These are phyloP conservation scores for Rickenella mellea DNA, from an alignment of 768 basidiomycete species.

Conservation along the genomic window DNA sequence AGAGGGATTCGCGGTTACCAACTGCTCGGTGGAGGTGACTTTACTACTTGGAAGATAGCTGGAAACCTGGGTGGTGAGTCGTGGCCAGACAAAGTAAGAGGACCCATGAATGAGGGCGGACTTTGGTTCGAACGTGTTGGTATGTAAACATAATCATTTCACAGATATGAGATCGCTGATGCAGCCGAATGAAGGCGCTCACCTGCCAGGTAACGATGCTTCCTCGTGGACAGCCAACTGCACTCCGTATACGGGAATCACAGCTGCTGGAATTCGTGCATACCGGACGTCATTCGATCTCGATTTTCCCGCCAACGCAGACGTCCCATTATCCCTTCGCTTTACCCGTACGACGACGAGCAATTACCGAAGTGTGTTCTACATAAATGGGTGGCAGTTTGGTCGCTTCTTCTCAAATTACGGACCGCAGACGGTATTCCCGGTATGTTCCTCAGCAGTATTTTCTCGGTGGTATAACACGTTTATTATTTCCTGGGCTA, in stretches of 20 bases:
- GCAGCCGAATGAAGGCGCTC: constrained; percentile 65
- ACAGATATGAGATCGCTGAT: too few species aligned
- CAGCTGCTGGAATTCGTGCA: constrained; percentile 65
- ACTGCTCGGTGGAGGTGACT: constrained; percentile 41
- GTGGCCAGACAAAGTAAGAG: constrained; percentile 64
- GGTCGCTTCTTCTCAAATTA: too few species aligned
- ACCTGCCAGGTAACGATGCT: constrained; percentile 58
- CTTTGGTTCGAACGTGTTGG: constrained; percentile 51
- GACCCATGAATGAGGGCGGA: constrained; percentile 66
- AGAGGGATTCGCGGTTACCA: constrained; percentile 72
- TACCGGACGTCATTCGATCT: constrained; percentile 69
- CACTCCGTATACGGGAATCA: constrained; percentile 45
- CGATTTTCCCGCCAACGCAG: constrained; percentile 44
- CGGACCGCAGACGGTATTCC: too few species aligned
- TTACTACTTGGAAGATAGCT: constrained; percentile 61
- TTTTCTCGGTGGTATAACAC: too few species aligned
- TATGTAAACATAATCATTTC: too few species aligned
- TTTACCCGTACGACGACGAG: too few species aligned
- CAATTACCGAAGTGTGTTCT: too few species aligned
- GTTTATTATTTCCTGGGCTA: too few species aligned
- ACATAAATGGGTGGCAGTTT: too few species aligned
- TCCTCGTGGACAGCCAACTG: constrained; percentile 55
- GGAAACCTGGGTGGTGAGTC: constrained; percentile 67
- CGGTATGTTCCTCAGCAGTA: too few species aligned
- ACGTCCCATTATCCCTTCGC: constrained; percentile 61